These are phyloP conservation scores for Coemansia brasiliensis DNA, from an alignment of 192 early-diverging fungal species.

Conservation along the genomic window DNA sequence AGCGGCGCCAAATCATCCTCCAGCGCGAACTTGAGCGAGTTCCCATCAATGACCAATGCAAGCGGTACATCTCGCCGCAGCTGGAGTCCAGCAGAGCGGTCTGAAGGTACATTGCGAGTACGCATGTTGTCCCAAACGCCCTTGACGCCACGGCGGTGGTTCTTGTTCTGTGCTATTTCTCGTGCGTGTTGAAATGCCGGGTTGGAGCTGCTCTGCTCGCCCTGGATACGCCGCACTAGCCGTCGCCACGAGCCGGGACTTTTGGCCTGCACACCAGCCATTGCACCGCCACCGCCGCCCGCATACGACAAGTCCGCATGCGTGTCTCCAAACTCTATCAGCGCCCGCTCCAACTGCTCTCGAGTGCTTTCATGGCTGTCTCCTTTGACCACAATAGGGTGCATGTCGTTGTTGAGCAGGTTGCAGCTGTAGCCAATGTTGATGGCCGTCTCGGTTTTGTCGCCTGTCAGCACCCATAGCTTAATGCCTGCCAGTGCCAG, in stretches of 20 bases:
- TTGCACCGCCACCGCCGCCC: constrained; percentile 33
- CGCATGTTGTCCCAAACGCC: constrained; percentile 55
- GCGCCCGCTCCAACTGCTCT: constrained; percentile 68
- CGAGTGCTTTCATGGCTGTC: constrained; percentile 59
- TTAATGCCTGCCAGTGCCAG: constrained; percentile 87
- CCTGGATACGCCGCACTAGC: constrained; percentile 20
- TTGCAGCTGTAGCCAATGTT: constrained; percentile 97
- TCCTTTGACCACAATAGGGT: constrained; percentile 73
- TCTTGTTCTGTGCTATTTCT: constrained; percentile 24
- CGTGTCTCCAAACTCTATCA: constrained; percentile 60
- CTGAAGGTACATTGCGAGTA: constrained; percentile 41
- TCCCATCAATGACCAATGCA: constrained; percentile 89
- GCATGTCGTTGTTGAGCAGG: constrained; percentile 80
- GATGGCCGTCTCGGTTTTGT: constrained; percentile 97
- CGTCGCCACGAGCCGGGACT: constrained; percentile 41
- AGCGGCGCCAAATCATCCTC: constrained; percentile 58
- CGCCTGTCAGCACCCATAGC: constrained; percentile 95
- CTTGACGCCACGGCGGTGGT: constrained; percentile 38
- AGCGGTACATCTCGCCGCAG: constrained; percentile 47
- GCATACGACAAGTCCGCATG: constrained; percentile 47
- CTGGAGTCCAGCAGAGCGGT: constrained; percentile 12
- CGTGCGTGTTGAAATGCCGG: constrained; percentile 40
- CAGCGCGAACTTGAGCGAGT: constrained; percentile 79
- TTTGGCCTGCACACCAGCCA: constrained; percentile 37
- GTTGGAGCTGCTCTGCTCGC: constrained; percentile 7